Base-by-base conservation (phyloP, 768 basidiomycete species). In the Baorangia bicolor region DNA sequence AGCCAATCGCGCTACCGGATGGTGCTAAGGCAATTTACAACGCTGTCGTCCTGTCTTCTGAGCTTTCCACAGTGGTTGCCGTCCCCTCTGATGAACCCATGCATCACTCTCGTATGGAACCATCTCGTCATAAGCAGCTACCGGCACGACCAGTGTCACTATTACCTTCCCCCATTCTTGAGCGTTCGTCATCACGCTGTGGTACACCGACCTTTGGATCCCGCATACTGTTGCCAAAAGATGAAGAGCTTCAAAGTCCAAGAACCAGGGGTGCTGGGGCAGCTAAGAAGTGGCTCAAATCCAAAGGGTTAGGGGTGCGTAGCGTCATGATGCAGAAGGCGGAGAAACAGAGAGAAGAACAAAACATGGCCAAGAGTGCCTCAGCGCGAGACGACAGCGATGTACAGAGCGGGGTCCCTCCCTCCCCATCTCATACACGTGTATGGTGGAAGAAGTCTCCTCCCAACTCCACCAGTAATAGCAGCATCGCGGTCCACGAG, bases 121-220 rank as follows among this genome's bases (percentile, higher is more conserved):
- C 27, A 16, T 50, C 55, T 25, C 58, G 51, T 45, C 35, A 42
- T 14, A 62, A 60, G 51, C 53, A 25, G 18, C 33, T 60, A 21
- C 47, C 53, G 7, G 23, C 50, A 25, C 46, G 49, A 1, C 57
- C 57, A 20, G 18, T 51, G 28, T 57, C 64, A 20, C 14, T 64
- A 23, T 57, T 64, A 41, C 63, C 57, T 25, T 59, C 55, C 10
- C 60, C 75, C 37, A 66, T 72, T 51, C 69, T 78, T 12, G 77
- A 79, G 42, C 75, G 77, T 21, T 74, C 78, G 21, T 76, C 73
- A 37, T 83, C 82, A 4, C 73, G 83, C 37, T 85, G 82, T 57
- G 82, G 79, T 11, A 84, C 84, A 4, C 84, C 84, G 11, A 84
- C 84, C 2, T 84, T 85, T 59, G 85, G 84, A 14, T 85, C 84